Conservation (phyloP, 306 rosid genomes). For the Trifolium pratense region DNA sequence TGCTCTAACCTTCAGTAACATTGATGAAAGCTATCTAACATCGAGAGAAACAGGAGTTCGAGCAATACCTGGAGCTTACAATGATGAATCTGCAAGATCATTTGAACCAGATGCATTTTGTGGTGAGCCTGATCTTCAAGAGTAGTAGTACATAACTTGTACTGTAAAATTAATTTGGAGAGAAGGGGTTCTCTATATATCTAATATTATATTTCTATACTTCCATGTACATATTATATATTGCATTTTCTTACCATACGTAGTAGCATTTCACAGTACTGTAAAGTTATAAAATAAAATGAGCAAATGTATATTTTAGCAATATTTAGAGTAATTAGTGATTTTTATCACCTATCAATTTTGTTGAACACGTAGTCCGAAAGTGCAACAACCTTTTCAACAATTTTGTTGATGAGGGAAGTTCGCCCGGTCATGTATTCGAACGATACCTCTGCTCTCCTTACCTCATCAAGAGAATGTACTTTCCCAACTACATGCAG, state of each 20-base stretch:
- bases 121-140: slow-evolving; percentile 67
- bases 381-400: too few relatives aligned
- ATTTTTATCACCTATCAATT: too few relatives aligned
- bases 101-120: slow-evolving; percentile 98
- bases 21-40: slow-evolving; percentile 51
- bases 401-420: too few relatives aligned
- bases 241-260: slow-evolving; percentile 1
- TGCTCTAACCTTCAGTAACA: slow-evolving; percentile 56
- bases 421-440: too few relatives aligned
- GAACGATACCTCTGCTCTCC: too few relatives aligned
- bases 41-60: slow-evolving; percentile 53
- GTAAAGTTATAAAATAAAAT: slow-evolving; percentile 29
- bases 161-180: slow-evolving; percentile 9
- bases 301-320: slow-evolving; percentile 4
- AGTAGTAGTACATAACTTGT: slow-evolving; percentile 35
- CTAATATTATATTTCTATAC: slow-evolving; percentile 12
- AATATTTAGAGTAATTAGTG: too few relatives aligned
- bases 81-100: slow-evolving; percentile 83
- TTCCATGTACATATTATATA: slow-evolving; percentile 38
- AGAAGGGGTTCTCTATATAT: slow-evolving; percentile 10
- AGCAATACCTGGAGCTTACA: slow-evolving; percentile 85
- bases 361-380: too few relatives aligned
- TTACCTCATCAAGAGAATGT: too few relatives aligned
- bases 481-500: too few relatives aligned
- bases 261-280: slow-evolving; percentile 18